phyloP scores from a whole-genome alignment of 1,284 basidiomycete genomes.

The Meira miltonrushii region DNA sequence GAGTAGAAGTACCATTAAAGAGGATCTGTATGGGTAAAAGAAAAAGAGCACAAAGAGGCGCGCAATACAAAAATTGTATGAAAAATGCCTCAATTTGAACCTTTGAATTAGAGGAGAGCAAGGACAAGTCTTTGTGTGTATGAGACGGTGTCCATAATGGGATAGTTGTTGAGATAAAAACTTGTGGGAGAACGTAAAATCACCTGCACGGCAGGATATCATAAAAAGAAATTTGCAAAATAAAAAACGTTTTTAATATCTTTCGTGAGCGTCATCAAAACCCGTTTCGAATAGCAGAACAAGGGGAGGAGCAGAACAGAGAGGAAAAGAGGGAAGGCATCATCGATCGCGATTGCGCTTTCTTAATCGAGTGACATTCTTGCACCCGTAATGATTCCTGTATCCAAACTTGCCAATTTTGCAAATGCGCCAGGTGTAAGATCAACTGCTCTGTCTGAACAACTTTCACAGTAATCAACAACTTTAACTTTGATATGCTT shows the following conservation, averaged over 20 bases:
- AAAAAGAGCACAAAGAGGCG: not conserved
- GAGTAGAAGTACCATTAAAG: not conserved
- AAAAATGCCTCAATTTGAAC: too few relatives aligned
- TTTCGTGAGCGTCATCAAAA: too few relatives aligned
- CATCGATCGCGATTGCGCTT: not conserved
- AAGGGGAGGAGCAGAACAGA: not conserved
- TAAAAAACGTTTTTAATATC: too few relatives aligned
- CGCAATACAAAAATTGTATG: too few relatives aligned
- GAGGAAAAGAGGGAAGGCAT: not conserved
- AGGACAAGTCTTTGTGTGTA: too few relatives aligned
- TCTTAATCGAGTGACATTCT: slow-evolving; percentile 2
- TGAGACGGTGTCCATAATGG: too few relatives aligned
- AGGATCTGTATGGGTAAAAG: not conserved
- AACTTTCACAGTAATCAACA: slow-evolving; percentile 14
- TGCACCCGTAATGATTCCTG: slow-evolving; percentile 31
- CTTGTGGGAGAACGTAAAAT: too few relatives aligned
- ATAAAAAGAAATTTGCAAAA: too few relatives aligned
- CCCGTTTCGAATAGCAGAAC: too few relatives aligned
- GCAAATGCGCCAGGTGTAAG: slow-evolving; percentile 36
- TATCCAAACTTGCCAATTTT: slow-evolving; percentile 29
- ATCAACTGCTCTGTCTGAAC: slow-evolving; percentile 26
- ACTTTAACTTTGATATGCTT: slow-evolving; percentile 16
- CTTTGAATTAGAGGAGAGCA: too few relatives aligned
- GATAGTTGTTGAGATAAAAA: too few relatives aligned
- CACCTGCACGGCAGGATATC: too few relatives aligned